Conservation (phyloP, 2,329 filamentous ascomycete species). For the Polytolypa hystricis region DNA sequence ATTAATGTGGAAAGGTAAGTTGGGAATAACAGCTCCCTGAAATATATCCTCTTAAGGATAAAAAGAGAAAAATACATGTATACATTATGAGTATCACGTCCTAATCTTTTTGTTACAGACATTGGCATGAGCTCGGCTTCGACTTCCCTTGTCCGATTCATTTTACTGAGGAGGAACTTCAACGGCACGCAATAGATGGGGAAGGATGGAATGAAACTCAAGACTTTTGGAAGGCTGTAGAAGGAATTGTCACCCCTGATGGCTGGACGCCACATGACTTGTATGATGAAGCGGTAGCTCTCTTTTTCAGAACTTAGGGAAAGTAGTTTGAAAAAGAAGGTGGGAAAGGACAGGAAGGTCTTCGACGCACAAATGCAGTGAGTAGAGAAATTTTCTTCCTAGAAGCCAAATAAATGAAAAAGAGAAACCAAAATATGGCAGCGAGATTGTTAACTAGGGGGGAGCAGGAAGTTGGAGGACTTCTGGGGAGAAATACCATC, state of each 20-base stretch:
- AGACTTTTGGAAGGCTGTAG: slow-evolving; percentile 11
- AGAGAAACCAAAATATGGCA: too few relatives aligned
- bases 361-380: slow-evolving; percentile 24
- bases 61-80: neutral
- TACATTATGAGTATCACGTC: slow-evolving; percentile 5
- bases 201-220: slow-evolving; percentile 19
- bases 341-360: slow-evolving; percentile 20
- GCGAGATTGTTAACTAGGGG: too few relatives aligned
- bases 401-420: neutral
- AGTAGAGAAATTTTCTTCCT: slow-evolving; percentile 8
- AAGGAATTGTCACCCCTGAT: slow-evolving; percentile 25
- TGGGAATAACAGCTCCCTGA: slow-evolving; percentile 7
- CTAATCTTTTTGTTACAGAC: slow-evolving; percentile 13
- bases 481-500: too few relatives aligned
- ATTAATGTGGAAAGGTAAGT: slow-evolving; percentile 22
- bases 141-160: slow-evolving; percentile 20
- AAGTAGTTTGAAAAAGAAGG: slow-evolving; percentile 19
- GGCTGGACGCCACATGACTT: slow-evolving; percentile 27
- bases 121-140: slow-evolving; percentile 22
- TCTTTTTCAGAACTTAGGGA: slow-evolving; percentile 27
- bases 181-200: slow-evolving; percentile 14
- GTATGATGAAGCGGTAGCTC: slow-evolving; percentile 24
- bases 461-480: too few relatives aligned
- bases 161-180: slow-evolving; percentile 4
- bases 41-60: slow-evolving; percentile 5